These are phyloP conservation scores for Neocatenulostroma microsporum DNA, from an alignment of 2,329 filamentous ascomycete species.

Conservation along the genomic window DNA sequence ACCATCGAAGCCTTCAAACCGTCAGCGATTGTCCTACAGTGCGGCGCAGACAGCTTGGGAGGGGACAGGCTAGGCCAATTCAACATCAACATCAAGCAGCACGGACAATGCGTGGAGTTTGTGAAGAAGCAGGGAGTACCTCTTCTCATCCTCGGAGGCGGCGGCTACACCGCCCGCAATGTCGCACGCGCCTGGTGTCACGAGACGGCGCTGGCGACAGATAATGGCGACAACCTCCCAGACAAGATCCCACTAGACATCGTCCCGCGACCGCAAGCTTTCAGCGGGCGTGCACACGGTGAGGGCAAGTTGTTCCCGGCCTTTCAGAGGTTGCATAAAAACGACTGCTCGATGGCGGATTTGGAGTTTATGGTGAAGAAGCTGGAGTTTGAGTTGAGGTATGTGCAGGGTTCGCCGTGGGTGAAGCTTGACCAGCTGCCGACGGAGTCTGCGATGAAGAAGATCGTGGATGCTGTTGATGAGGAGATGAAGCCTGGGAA, in stretches of 20 bases:
- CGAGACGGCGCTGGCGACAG: constrained; percentile 85
- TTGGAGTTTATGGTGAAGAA: constrained; percentile 68
- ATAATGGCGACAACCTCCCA: constrained; percentile 61
- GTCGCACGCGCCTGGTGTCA: constrained; percentile 95
- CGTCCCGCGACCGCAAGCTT: constrained; percentile 80
- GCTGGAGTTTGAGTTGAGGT: constrained; percentile 77
- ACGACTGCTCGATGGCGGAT: constrained; percentile 69
- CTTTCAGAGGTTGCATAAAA: constrained; percentile 54
- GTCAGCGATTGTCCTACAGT: constrained; percentile 85
- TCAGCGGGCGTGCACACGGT: constrained; percentile 66
- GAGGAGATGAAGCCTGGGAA: constrained; percentile 45
- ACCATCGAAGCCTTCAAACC: constrained; percentile 78
- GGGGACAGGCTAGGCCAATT: constrained; percentile 91
- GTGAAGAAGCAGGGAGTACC: constrained; percentile 76
- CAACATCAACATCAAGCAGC: constrained; percentile 91
- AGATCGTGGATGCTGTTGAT: constrained; percentile 61
- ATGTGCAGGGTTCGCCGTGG: constrained; percentile 76
- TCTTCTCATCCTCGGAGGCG: constrained; percentile 84
- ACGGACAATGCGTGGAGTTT: constrained; percentile 83
- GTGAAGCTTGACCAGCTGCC: constrained; percentile 78
- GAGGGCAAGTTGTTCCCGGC: constrained; percentile 69
- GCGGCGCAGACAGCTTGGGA: constrained; percentile 87
- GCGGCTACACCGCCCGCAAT: constrained; percentile 93
- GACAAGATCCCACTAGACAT: constrained; percentile 64
- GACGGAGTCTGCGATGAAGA: constrained; percentile 53